Base-by-base conservation (phyloP, 2,329 filamentous ascomycete genomes). In the Thermothelomyces thermophilus region DNA sequence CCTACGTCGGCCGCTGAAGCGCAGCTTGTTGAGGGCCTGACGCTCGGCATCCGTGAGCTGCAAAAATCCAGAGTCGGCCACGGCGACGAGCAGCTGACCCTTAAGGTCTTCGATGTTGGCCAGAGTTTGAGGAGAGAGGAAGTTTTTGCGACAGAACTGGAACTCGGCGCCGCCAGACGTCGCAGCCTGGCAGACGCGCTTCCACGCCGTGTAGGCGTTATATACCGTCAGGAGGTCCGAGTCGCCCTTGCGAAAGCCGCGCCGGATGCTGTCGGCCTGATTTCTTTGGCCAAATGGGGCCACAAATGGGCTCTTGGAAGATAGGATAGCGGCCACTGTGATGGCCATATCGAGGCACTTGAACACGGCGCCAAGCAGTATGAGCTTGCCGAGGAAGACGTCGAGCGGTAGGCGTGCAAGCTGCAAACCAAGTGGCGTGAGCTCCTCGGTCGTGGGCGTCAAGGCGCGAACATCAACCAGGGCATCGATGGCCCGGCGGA, bases 91-190 rank as follows among this genome's bases (percentile, higher is more conserved):
- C 0, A 98, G 79, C 62, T 98, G 93, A 6, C 87, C 86, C 68
- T 97, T 98, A 46, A 97, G 77, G 60, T 98, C 93, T 66, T 98
- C 93, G 56, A 98, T 95, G 56, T 93, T 95, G 41, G 82, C 76
- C 3, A 98, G 76, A 3, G 88, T 93, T 64, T 94, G 90, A n/a
- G 85, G 78, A 53, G 84, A 91, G 46, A 98, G 78, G 63, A 90
- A 96, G 67, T 95, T 95, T 71, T 95, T 96, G 60, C 86, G 84
- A 70, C 93, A 98, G 68, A 94, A 98, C 57, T 90, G 81, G 61
- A 84, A 87, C 62, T 97, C 91, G 42, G 86, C 88, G 41, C 79
- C 75, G 7, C 78, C 76, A 0, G 63, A 58, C 8, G 66, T 70
- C 1, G 82, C 77, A 0, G 82, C 80, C 58, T 80, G 80, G 66